Conservation (phyloP, 768 basidiomycete species). For the Phylloporus sp. region DNA sequence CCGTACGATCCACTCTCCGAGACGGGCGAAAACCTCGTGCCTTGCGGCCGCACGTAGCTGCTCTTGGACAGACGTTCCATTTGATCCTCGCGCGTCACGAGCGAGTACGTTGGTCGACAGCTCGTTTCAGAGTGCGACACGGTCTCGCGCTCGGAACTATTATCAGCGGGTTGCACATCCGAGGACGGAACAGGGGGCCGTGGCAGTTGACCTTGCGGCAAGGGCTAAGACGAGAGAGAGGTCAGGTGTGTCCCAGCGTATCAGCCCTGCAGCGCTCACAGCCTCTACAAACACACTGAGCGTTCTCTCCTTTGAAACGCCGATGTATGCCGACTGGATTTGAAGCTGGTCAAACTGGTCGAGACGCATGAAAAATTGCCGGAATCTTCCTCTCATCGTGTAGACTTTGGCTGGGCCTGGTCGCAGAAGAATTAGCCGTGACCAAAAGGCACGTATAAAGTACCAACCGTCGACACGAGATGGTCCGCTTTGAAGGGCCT, state of each 20-base stretch:
- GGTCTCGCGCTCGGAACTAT: conserved; percentile 18
- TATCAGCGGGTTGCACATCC: conserved; percentile 6
- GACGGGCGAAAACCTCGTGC: conserved; percentile 8
- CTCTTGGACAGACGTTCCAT: conserved; percentile 26
- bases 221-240: conserved; percentile 15
- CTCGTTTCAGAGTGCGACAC: conserved; percentile 1
- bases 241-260: conserved; percentile 4
- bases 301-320: conserved; percentile 49
- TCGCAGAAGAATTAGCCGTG: neutral
- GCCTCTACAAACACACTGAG: conserved; percentile 55
- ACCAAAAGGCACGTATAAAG: neutral
- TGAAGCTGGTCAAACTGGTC: conserved; percentile 46
- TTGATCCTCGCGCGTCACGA: conserved; percentile 25
- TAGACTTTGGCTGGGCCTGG: conserved; percentile 66
- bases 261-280: conserved; percentile 33
- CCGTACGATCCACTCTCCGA: conserved; percentile 18
- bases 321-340: conserved; percentile 52
- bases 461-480: conserved; percentile 65
- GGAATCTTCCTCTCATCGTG: conserved; percentile 60
- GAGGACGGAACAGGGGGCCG: conserved; percentile 12
- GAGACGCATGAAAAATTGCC: conserved; percentile 64
- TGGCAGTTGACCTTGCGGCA: conserved; percentile 25
- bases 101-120: conserved; percentile 7
- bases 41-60: conserved; percentile 9
- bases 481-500: conserved; percentile 54